Evolutionary conservation across 2,329 filamentous ascomycete genomes (phyloP).

Genomic region (Huntiella moniliformis): DNA sequence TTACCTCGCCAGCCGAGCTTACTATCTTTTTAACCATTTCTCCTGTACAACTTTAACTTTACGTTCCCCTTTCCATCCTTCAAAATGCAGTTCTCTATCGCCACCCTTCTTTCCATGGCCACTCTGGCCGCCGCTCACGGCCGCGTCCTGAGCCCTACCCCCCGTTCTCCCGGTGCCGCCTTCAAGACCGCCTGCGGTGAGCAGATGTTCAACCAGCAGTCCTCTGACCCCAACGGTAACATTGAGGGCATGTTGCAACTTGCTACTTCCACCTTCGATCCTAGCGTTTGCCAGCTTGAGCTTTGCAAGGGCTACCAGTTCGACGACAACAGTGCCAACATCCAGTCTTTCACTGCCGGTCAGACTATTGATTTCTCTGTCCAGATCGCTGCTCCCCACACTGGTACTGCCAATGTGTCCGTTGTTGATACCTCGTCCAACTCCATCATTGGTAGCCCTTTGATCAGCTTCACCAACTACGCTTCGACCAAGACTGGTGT

Average conservation of each 20-base stretch:
- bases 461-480: conserved; percentile 37
- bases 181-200: conserved; percentile 27
- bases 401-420: conserved; percentile 34
- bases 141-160: conserved; percentile 22
- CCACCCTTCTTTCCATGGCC: conserved; percentile 8
- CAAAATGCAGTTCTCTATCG: conserved; percentile 11
- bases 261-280: conserved; percentile 13
- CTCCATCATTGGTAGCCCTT: conserved; percentile 29
- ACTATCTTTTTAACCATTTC: neutral
- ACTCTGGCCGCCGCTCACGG: conserved; percentile 23
- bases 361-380: conserved; percentile 25
- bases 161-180: conserved; percentile 24
- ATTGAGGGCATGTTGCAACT: conserved; percentile 20
- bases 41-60: neutral
- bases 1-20: conserved; percentile 5
- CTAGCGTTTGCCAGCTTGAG: conserved; percentile 13
- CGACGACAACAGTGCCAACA: conserved; percentile 24
- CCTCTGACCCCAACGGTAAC: conserved; percentile 21
- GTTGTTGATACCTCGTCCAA: conserved; percentile 35
- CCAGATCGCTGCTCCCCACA: conserved; percentile 25
- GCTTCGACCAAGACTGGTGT: conserved; percentile 25
- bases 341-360: conserved; percentile 26
- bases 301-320: conserved; percentile 30
- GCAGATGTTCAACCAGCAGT: conserved; percentile 19
- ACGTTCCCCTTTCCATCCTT: neutral